Percentiles rank a stretch among this genome's conserved stretches.
phyloP scores from a whole-genome alignment of 129 eudicot genomes.

The Ambrosia trifida region DNA sequence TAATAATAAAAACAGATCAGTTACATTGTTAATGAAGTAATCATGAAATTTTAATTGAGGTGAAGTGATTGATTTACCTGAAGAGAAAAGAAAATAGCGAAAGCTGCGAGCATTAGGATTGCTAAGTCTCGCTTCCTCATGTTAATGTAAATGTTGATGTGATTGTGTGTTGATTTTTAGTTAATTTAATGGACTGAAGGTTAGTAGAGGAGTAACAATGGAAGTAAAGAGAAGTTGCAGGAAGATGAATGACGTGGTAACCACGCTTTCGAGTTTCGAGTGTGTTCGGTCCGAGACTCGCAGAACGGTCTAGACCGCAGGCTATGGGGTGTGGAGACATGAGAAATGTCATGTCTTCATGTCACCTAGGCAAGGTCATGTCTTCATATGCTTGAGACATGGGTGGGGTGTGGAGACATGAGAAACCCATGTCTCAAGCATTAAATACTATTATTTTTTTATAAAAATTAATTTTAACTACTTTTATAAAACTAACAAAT shows the following conservation, averaged over 20 bases:
- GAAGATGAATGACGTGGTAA: background rate
- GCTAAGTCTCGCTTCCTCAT: slow-evolving; percentile 99
- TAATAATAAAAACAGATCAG: background rate
- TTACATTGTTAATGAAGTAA: background rate
- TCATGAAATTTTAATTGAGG: slow-evolving; percentile 3
- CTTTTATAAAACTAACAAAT: too few relatives aligned
- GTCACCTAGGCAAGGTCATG: too few relatives aligned
- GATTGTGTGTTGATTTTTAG: slow-evolving; percentile 16
- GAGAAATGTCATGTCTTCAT: too few relatives aligned
- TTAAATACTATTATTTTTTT: too few relatives aligned
- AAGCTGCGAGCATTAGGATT: slow-evolving; percentile 88
- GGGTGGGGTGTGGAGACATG: too few relatives aligned
- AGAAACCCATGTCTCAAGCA: too few relatives aligned
- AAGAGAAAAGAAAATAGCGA: slow-evolving; percentile 95
- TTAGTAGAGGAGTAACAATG: slow-evolving; percentile 17
- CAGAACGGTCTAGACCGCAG: too few relatives aligned
- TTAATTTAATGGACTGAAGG: slow-evolving; percentile 15
- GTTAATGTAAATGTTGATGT: slow-evolving; percentile 37
- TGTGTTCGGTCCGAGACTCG: background rate
- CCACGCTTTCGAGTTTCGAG: slow-evolving; percentile 21
- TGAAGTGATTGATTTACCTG: slow-evolving; percentile 42
- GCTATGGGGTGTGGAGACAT: too few relatives aligned
- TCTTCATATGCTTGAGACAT: too few relatives aligned
- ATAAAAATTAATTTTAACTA: too few relatives aligned
- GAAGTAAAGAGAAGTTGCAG: background rate